phyloP scores from a whole-genome alignment of 306 rosid species.

The Neltuma alba region DNA sequence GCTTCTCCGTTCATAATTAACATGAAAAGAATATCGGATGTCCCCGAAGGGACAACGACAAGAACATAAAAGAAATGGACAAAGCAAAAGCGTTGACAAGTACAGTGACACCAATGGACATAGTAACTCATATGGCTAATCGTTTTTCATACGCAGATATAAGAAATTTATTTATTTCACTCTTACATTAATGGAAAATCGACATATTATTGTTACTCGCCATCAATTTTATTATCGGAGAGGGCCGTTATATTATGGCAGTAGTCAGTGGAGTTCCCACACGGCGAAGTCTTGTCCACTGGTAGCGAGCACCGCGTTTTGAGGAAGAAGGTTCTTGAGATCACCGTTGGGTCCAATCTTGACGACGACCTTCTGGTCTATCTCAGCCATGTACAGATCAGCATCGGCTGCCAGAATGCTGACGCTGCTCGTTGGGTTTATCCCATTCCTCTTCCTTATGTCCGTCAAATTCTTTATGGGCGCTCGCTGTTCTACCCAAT shows the following conservation, averaged over 20 bases:
- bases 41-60: no score
- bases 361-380: constrained; percentile 59
- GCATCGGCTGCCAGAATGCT: constrained; percentile 60
- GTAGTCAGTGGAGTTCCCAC: constrained; percentile 60
- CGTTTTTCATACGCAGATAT: not conserved
- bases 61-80: not conserved
- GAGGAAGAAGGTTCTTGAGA: constrained; percentile 63
- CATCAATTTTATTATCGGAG: not conserved
- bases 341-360: constrained; percentile 61
- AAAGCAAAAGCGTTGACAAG: not conserved
- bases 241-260: not conserved
- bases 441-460: constrained; percentile 58
- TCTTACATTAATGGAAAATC: not conserved
- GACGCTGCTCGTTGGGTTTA: constrained; percentile 49
- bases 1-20: not conserved
- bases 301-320: constrained; percentile 45
- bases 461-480: constrained; percentile 43
- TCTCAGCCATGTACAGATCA: constrained; percentile 60
- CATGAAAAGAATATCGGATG: no score
- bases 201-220: not conserved
- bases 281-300: constrained; percentile 62
- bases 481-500: constrained; percentile 61
- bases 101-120: not conserved
- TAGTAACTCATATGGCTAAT: not conserved
- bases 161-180: not conserved